Conservation (phyloP, 495 filamentous ascomycete genomes). For the Letharia columbiana region DNA sequence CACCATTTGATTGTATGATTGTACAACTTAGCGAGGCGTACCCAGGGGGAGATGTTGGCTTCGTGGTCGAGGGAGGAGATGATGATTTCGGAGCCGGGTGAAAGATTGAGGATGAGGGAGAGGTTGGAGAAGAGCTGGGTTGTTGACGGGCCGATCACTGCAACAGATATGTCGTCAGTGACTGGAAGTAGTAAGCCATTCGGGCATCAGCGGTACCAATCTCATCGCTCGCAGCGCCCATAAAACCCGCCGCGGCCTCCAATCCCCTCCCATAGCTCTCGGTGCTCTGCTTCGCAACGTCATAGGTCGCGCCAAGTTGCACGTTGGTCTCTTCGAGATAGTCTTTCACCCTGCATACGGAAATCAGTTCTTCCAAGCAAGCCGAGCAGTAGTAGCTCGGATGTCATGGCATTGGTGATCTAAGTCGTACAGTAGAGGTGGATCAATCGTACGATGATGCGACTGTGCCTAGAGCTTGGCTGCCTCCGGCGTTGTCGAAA, state of each 20-base stretch:
- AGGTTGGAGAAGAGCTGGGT: slow-evolving; percentile 69
- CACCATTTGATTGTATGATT: slow-evolving; percentile 60
- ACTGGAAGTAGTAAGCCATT: slow-evolving; percentile 20
- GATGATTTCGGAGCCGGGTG: slow-evolving; percentile 54
- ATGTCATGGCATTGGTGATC: slow-evolving; percentile 7
- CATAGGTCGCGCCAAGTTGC: slow-evolving; percentile 62
- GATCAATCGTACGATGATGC: slow-evolving; percentile 50
- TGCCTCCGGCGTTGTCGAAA: slow-evolving; percentile 70
- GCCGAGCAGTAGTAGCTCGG: slow-evolving; percentile 1
- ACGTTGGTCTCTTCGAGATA: slow-evolving; percentile 63
- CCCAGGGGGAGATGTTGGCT: slow-evolving; percentile 62
- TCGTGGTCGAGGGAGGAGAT: slow-evolving; percentile 63
- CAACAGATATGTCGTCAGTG: slow-evolving; percentile 1
- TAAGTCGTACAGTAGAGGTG: neutral
- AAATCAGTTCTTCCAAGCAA: slow-evolving; percentile 2
- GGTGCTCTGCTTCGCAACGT: slow-evolving; percentile 45
- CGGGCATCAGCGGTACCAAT: slow-evolving; percentile 37
- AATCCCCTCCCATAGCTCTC: slow-evolving; percentile 46
- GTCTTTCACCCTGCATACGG: slow-evolving; percentile 36
- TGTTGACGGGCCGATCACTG: slow-evolving; percentile 58
- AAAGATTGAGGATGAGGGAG: slow-evolving; percentile 49
- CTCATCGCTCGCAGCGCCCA: slow-evolving; percentile 55
- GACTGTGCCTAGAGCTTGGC: slow-evolving; percentile 55
- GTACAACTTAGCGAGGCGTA: slow-evolving; percentile 48
- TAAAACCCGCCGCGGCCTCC: slow-evolving; percentile 54